Evolutionary conservation across 768 basidiomycete species (phyloP).

Genomic region (Amanita muscaria): DNA sequence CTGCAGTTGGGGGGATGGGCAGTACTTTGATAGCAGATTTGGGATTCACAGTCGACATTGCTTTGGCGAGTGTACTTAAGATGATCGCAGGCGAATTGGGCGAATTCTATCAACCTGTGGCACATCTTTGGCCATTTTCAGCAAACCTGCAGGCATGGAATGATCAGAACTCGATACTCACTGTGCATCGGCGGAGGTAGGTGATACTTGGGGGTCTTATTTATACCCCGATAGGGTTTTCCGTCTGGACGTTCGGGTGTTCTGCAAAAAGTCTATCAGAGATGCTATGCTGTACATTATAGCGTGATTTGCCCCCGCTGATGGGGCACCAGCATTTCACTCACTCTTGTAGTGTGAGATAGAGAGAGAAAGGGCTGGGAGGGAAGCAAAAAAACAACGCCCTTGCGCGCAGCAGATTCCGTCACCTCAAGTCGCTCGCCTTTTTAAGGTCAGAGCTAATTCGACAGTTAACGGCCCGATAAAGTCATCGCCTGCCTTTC

Average conservation of each 20-base stretch:
- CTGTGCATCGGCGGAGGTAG: slow-evolving; percentile 5
- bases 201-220: not conserved
- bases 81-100: slow-evolving; percentile 49
- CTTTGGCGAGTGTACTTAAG: slow-evolving; percentile 33
- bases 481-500: not conserved
- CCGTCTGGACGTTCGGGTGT: not conserved
- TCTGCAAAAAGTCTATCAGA: slow-evolving; percentile 5
- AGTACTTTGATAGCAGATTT: slow-evolving; percentile 37
- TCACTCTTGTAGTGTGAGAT: not conserved
- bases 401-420: not conserved
- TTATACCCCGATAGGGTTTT: not conserved
- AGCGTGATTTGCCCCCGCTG: not conserved
- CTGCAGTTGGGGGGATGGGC: slow-evolving; percentile 42
- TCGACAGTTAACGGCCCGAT: not conserved
- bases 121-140: slow-evolving; percentile 40
- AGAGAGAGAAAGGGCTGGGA: too few relatives aligned
- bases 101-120: slow-evolving; percentile 49
- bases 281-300: not conserved
- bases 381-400: too few relatives aligned
- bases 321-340: not conserved
- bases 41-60: slow-evolving; percentile 44
- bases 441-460: not conserved
- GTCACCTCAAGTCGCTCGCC: not conserved
- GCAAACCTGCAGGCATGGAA: not conserved
- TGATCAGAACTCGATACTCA: not conserved